Evolutionary conservation across 768 basidiomycete genomes (phyloP).

Genomic region (Tephrocybe sp.): DNA sequence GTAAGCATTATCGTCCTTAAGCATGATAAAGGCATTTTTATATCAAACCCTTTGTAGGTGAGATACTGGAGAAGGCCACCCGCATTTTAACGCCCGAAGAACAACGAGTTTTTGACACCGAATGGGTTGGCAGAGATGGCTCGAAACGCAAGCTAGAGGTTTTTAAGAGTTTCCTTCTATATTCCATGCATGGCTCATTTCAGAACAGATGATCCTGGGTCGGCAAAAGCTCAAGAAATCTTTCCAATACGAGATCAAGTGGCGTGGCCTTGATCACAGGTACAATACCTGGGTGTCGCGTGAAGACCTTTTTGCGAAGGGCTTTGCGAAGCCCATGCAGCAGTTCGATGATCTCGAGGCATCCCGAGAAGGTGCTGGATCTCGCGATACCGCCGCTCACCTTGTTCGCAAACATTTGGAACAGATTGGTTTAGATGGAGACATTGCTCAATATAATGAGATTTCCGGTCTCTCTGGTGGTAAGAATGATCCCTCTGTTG

Average conservation of each 20-base stretch:
- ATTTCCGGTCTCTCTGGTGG: conserved; percentile 93
- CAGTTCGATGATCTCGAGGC: conserved; percentile 97
- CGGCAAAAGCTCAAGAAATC: conserved; percentile 97
- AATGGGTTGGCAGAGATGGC: conserved; percentile 91
- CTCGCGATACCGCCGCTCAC: conserved; percentile 78
- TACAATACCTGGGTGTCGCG: conserved; percentile 92
- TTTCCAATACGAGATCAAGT: conserved; percentile 91
- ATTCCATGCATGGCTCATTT: conserved; percentile 7
- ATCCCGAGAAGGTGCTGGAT: conserved; percentile 91
- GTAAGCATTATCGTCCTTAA: conserved; percentile 39
- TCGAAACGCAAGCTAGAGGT: conserved; percentile 91
- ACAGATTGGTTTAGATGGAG: conserved; percentile 94
- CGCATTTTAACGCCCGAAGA: conserved; percentile 91
- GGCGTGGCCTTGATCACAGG: conserved; percentile 79
- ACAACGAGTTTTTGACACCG: conserved; percentile 69
- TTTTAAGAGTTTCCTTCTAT: conserved; percentile 15
- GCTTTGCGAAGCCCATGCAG: conserved; percentile 85
- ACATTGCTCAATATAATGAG: conserved; percentile 98
- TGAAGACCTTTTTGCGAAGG: conserved; percentile 80
- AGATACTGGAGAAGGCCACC: conserved; percentile 87
- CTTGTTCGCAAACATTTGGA: conserved; percentile 90
- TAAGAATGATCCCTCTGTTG: conserved; percentile 26
- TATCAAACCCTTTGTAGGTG: conserved; percentile 46
- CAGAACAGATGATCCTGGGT: conserved; percentile 74
- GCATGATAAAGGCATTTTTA: conserved; percentile 1